phyloP scores from a whole-genome alignment of 2,329 filamentous ascomycete genomes.

The Chaetomiaceae sp. region DNA sequence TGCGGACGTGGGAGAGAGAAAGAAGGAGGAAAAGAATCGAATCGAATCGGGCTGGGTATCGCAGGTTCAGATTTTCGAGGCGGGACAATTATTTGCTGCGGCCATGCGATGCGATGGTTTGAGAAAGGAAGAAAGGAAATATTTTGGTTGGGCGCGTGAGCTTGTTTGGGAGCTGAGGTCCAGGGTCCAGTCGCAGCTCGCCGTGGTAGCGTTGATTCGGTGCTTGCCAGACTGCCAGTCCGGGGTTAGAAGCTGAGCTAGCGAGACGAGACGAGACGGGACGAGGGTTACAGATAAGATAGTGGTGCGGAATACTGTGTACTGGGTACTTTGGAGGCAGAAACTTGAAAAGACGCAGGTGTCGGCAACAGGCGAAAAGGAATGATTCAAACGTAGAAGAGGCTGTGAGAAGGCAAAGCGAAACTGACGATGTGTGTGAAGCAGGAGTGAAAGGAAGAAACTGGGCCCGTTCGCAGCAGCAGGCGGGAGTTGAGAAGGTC shows the following conservation, averaged over 20 bases:
- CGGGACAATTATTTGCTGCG: constrained; percentile 5
- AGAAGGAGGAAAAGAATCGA: too few species aligned
- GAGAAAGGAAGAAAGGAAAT: constrained; percentile 17
- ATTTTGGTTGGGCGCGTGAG: constrained; percentile 11
- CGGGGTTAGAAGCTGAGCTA: neutral
- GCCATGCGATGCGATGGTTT: constrained; percentile 8
- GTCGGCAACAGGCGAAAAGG: too few species aligned
- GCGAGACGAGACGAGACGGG: neutral
- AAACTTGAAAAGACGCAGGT: too few species aligned
- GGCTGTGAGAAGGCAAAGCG: neutral
- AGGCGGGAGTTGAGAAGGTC: constrained; percentile 19
- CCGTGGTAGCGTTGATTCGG: constrained; percentile 16
- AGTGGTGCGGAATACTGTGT: too few species aligned
- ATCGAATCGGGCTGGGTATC: too few species aligned
- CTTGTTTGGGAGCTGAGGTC: constrained; percentile 17
- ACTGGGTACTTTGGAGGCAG: too few species aligned
- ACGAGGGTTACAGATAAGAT: constrained; percentile 1
- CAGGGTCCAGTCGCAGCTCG: constrained; percentile 1
- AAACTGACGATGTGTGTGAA: constrained; percentile 1
- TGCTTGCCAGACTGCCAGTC: too few species aligned
- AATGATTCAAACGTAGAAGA: neutral
- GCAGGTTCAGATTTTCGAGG: constrained; percentile 2
- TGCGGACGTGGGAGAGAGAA: too few species aligned
- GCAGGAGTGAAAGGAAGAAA: constrained; percentile 9
- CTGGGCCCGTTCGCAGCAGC: neutral